A percentile compares a stretch with the other conserved stretches of the same genome.
Conservation (phyloP, 2,329 filamentous ascomycete genomes). For the Fonsecaea multimorphosa region DNA sequence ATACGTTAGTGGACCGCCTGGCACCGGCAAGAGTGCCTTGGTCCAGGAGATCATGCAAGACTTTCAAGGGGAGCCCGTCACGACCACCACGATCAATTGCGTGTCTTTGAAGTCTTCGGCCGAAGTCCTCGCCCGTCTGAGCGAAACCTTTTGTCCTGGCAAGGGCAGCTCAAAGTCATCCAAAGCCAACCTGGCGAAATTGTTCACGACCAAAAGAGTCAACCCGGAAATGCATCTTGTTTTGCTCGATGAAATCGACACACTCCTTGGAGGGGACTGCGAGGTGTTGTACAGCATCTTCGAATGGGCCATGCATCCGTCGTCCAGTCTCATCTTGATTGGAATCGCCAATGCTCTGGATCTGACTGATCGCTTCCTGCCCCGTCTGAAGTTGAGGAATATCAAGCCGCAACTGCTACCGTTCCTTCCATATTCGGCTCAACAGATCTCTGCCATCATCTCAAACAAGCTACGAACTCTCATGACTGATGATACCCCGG, state of each 20-base stretch:
- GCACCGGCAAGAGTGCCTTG: slow-evolving; percentile 96
- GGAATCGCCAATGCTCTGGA: slow-evolving; percentile 97
- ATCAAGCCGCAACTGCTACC: slow-evolving; percentile 87
- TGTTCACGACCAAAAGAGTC: slow-evolving; percentile 69
- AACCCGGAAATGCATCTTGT: slow-evolving; percentile 72
- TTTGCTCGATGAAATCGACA: slow-evolving; percentile 92
- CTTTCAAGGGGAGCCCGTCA: slow-evolving; percentile 61
- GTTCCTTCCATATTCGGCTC: slow-evolving; percentile 88
- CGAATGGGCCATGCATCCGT: slow-evolving; percentile 87
- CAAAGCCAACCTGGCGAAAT: slow-evolving; percentile 68
- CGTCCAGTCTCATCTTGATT: slow-evolving; percentile 80
- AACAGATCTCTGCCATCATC: slow-evolving; percentile 87
- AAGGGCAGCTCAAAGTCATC: slow-evolving; percentile 71
- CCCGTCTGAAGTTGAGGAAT: slow-evolving; percentile 89
- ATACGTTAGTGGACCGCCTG: slow-evolving; percentile 93
- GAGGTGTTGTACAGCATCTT: slow-evolving; percentile 93
- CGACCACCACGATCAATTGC: slow-evolving; percentile 86
- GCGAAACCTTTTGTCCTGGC: slow-evolving; percentile 70
- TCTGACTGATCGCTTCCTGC: slow-evolving; percentile 91
- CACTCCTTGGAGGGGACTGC: slow-evolving; percentile 84
- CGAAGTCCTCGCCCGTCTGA: slow-evolving; percentile 80
- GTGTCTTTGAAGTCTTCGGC: slow-evolving; percentile 92
- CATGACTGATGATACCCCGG: slow-evolving; percentile 61
- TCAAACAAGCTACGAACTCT: slow-evolving; percentile 80
- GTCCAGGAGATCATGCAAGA: slow-evolving; percentile 77